Conservation (phyloP, 169 alveolate genomes). For the Miamiensis avidus region DNA sequence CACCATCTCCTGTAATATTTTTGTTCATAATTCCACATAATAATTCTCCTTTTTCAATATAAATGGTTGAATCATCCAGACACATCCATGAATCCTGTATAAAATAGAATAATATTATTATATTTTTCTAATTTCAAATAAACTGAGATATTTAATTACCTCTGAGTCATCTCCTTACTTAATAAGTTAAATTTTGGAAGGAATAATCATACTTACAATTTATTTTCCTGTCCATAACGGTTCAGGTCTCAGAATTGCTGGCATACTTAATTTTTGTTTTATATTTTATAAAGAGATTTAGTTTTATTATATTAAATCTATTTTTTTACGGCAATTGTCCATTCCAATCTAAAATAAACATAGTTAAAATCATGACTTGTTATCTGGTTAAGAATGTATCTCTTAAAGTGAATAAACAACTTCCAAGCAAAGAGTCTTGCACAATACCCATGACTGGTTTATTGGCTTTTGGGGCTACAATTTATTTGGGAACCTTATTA, state of each 20-base stretch:
- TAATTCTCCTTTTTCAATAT: slow-evolving; percentile 96
- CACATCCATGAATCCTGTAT: too few relatives aligned
- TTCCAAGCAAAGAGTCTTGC: slow-evolving; percentile 97
- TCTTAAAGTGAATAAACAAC: slow-evolving; percentile 94
- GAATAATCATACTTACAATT: slow-evolving; percentile 95
- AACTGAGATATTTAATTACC: slow-evolving; percentile 50
- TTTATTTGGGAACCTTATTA: slow-evolving; percentile 92
- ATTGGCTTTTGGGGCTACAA: slow-evolving; percentile 99
- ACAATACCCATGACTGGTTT: slow-evolving; percentile 99
- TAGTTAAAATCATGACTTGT: slow-evolving; percentile 91
- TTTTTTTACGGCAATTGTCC: slow-evolving; percentile 95
- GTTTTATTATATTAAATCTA: too few relatives aligned
- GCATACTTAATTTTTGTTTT: slow-evolving; percentile 58
- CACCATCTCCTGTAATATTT: slow-evolving; percentile 96
- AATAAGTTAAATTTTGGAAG: slow-evolving; percentile 67
- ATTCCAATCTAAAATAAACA: slow-evolving; percentile 97
- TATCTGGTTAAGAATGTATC: slow-evolving; percentile 96
- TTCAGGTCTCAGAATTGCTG: slow-evolving; percentile 97
- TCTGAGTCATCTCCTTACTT: slow-evolving; percentile 57
- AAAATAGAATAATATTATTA: background rate
- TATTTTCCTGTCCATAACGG: slow-evolving; percentile 99
- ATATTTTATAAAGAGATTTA: too few relatives aligned
- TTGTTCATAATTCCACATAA: slow-evolving; percentile 97
- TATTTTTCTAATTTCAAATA: too few relatives aligned
- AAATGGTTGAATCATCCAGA: slow-evolving; percentile 64